phyloP scores from a whole-genome alignment of 106 monocot species.

The Dioscorea alata region DNA sequence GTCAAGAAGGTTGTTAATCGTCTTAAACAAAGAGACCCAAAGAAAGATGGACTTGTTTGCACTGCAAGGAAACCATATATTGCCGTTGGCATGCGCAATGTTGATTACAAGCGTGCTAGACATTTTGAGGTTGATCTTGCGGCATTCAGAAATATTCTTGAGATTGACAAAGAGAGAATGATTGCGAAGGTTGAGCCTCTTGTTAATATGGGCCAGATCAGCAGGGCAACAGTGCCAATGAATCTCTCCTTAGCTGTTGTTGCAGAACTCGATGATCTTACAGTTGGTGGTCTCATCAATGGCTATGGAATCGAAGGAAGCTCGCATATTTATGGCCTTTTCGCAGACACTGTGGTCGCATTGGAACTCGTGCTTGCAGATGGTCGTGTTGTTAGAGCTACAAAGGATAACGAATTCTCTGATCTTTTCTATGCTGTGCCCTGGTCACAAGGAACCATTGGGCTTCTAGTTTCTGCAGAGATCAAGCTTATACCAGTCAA shows the following conservation, averaged over 20 bases:
- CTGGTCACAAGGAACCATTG: conserved; percentile 49
- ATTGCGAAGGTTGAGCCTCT: conserved; percentile 43
- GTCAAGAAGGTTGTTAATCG: conserved; percentile 41
- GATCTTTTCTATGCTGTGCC: conserved; percentile 53
- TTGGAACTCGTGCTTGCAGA: conserved; percentile 49
- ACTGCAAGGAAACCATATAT: conserved; percentile 52
- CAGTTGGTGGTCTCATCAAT: conserved; percentile 45
- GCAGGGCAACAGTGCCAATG: conserved; percentile 44
- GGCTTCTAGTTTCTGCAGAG: conserved; percentile 31
- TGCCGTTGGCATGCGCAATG: conserved; percentile 50
- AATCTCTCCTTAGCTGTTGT: conserved; percentile 50
- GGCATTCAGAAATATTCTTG: conserved; percentile 47
- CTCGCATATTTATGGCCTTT: conserved; percentile 51
- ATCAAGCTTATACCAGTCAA: conserved; percentile 35
- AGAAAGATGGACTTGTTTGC: conserved; percentile 49
- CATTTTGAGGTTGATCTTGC: conserved; percentile 54
- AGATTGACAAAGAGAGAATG: conserved; percentile 51
- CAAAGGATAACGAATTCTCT: conserved; percentile 57
- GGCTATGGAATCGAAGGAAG: conserved; percentile 58
- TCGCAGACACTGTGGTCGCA: conserved; percentile 46
- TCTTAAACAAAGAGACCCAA: conserved; percentile 41
- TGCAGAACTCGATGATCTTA: conserved; percentile 56
- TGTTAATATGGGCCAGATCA: conserved; percentile 56
- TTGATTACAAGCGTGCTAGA: conserved; percentile 48
- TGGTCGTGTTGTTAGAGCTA: conserved; percentile 44